Evolutionary conservation across 2,329 filamentous ascomycete species (phyloP).

Genomic region (Penicillium sp.): DNA sequence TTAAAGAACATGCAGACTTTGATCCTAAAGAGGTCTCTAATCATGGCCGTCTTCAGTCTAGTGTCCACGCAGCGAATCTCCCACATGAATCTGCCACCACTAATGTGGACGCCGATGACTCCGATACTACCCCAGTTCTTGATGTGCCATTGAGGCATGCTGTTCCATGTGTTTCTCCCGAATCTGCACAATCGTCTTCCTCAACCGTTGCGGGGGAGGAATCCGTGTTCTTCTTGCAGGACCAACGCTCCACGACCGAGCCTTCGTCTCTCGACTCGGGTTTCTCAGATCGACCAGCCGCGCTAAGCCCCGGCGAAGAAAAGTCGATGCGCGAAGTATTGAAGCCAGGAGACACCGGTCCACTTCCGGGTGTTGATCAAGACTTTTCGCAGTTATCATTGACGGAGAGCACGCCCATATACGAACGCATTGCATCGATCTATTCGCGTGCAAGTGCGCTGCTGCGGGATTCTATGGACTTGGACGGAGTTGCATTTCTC

Average conservation of each 20-base stretch:
- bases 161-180: not conserved
- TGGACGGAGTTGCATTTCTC: conserved; percentile 38
- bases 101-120: not conserved
- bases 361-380: not conserved
- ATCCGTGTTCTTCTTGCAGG: not conserved
- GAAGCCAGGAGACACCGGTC: not conserved
- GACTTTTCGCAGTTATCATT: not conserved
- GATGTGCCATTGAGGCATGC: not conserved
- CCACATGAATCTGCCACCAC: not conserved
- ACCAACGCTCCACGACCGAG: not conserved
- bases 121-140: not conserved
- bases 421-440: conserved; percentile 24
- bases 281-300: not conserved
- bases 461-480: conserved; percentile 43
- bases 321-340: not conserved
- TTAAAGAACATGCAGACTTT: conserved; percentile 40
- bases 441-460: conserved; percentile 47
- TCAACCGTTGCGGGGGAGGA: not conserved
- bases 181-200: not conserved
- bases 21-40: conserved; percentile 18
- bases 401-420: conserved; percentile 4
- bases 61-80: conserved; percentile 2
- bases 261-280: conserved; percentile 1
- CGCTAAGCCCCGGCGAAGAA: conserved; percentile 1
- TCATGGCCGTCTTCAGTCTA: conserved; percentile 1